Evolutionary conservation across 176 grass and related monocot species (phyloP).

Genomic region (sorghum (Sorghum bicolor)): DNA sequence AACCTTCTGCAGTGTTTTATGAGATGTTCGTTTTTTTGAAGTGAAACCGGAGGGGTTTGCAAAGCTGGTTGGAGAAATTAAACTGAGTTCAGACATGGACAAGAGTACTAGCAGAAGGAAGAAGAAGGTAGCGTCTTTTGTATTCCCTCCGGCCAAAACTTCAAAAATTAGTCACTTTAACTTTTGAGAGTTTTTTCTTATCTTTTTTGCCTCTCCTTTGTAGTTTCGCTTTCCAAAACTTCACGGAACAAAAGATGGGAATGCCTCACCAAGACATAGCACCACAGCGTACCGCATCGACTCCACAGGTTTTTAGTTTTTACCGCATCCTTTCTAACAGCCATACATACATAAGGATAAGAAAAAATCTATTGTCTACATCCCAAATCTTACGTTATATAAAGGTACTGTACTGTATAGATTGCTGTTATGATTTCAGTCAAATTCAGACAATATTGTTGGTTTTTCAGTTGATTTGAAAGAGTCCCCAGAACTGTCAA

Average conservation of each 20-base stretch:
- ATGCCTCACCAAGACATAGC: not conserved
- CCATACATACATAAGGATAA: not conserved
- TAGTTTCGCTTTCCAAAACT: slow-evolving; percentile 35
- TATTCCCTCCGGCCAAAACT: not conserved
- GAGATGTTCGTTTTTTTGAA: slow-evolving; percentile 3
- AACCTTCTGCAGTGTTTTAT: slow-evolving; percentile 10
- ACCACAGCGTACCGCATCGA: not conserved
- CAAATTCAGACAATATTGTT: not conserved
- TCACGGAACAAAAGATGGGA: not conserved
- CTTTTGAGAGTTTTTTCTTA: not conserved
- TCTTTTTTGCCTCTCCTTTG: not conserved
- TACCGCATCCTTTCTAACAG: not conserved
- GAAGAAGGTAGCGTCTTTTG: slow-evolving; percentile 39
- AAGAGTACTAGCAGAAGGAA: slow-evolving; percentile 30
- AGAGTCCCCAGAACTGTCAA: slow-evolving; percentile 11
- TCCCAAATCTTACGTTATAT: not conserved
- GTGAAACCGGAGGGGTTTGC: too few relatives aligned
- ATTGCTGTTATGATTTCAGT: not conserved
- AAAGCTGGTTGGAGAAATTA: not conserved
- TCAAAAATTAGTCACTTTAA: not conserved
- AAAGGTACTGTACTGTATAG: not conserved
- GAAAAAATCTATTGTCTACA: not conserved
- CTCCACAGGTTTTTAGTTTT: slow-evolving; percentile 24
- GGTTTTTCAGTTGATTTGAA: slow-evolving; percentile 29
- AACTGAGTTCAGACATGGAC: slow-evolving; percentile 26